phyloP scores from a whole-genome alignment of 192 early-diverging fungal species.

The Coemansia sp. region DNA sequence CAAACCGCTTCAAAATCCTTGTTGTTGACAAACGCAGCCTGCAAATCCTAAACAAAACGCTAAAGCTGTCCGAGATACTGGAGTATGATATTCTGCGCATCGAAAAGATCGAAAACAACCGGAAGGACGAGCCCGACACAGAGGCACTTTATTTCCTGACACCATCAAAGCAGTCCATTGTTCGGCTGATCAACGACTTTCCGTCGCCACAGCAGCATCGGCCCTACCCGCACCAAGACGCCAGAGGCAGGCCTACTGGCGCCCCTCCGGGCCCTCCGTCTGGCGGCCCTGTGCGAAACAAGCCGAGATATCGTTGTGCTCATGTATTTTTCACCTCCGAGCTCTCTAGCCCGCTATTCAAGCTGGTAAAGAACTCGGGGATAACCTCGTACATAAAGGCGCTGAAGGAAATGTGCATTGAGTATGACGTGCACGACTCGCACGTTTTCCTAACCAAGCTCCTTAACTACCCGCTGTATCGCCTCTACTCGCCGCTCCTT shows the following conservation, averaged over 20 bases:
- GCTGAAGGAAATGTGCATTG: slow-evolving; percentile 58
- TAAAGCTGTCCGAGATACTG: slow-evolving; percentile 49
- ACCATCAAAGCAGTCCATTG: slow-evolving; percentile 46
- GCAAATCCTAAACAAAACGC: slow-evolving; percentile 39
- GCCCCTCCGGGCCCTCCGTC: not conserved
- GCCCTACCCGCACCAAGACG: not conserved
- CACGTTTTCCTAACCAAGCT: slow-evolving; percentile 49
- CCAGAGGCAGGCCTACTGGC: slow-evolving; percentile 11
- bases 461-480: slow-evolving; percentile 50
- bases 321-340: slow-evolving; percentile 58
- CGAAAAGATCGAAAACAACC: slow-evolving; percentile 52
- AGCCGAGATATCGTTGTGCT: slow-evolving; percentile 42
- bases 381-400: slow-evolving; percentile 46
- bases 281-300: slow-evolving; percentile 8
- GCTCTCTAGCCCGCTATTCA: slow-evolving; percentile 46
- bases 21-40: slow-evolving; percentile 53
- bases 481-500: slow-evolving; percentile 57
- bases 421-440: slow-evolving; percentile 46
- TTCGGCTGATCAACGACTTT: slow-evolving; percentile 47
- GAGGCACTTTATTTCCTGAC: slow-evolving; percentile 60
- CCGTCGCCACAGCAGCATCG: slow-evolving; percentile 5
- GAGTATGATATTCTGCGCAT: slow-evolving; percentile 53
- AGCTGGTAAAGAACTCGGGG: slow-evolving; percentile 35
- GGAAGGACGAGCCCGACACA: slow-evolving; percentile 40
- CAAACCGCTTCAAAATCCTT: slow-evolving; percentile 53